A percentile compares a stretch with the other conserved stretches of the same genome.
Evolutionary conservation across 2,329 filamentous ascomycete genomes (phyloP).

Genomic region (Colletotrichum nymphaeae): DNA sequence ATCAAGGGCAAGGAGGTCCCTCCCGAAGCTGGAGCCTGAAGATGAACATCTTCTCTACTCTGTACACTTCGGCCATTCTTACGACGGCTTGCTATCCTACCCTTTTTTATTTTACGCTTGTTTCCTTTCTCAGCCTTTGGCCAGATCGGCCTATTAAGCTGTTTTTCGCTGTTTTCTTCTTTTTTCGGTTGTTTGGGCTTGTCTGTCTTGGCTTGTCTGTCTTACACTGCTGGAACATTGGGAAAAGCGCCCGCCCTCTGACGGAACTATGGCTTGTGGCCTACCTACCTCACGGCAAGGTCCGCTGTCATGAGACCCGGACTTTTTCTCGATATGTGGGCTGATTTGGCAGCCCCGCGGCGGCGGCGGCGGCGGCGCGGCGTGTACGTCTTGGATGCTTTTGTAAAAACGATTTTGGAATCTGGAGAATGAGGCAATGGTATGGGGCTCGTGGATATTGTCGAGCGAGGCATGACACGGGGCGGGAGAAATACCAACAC

Average conservation of each 20-base stretch:
- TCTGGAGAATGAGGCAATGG: neutral
- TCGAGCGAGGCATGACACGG: neutral
- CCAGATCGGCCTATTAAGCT: neutral
- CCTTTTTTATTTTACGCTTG: neutral
- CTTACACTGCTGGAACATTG: neutral
- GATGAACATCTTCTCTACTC: neutral
- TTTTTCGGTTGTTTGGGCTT: neutral
- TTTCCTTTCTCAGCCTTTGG: neutral
- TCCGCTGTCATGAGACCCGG: neutral
- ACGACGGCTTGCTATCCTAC: no score
- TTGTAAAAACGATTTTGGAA: neutral
- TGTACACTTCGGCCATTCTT: no score
- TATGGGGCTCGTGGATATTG: neutral
- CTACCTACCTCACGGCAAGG: neutral
- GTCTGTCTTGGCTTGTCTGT: neutral
- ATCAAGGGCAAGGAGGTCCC: constrained; percentile 31
- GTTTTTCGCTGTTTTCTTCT: neutral
- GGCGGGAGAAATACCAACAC: no score
- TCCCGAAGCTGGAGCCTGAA: constrained; percentile 5
- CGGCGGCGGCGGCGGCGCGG: no score
- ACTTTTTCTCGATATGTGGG: neutral
- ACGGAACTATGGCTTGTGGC: neutral
- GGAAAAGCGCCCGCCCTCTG: neutral
- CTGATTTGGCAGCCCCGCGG: neutral
- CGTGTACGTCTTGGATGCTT: neutral